Evolutionary conservation across 768 basidiomycete species (phyloP).

Genomic region (Russula virescens): DNA sequence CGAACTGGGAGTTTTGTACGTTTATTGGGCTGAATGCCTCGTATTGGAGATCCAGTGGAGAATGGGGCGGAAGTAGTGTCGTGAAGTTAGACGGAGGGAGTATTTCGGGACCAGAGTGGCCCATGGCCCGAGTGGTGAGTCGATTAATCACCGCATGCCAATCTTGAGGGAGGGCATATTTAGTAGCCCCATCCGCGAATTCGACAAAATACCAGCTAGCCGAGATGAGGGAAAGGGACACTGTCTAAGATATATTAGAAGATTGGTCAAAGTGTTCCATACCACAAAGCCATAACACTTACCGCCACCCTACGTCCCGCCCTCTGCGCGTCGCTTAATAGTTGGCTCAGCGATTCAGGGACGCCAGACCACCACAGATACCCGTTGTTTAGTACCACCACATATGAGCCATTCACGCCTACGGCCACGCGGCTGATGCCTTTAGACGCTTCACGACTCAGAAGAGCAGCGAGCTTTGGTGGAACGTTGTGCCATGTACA

Average conservation of each 20-base stretch:
- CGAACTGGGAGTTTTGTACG: no score
- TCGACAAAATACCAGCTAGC: conserved; percentile 12
- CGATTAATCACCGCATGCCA: conserved; percentile 1
- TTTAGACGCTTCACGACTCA: neutral
- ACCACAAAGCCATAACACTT: neutral
- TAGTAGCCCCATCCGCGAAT: conserved; percentile 2
- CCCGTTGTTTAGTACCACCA: conserved; percentile 8
- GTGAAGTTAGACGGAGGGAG: no score
- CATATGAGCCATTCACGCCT: conserved; percentile 7
- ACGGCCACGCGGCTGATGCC: conserved; percentile 16
- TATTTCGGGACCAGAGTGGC: no score
- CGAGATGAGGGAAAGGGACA: conserved; percentile 9
- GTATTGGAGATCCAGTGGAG: no score
- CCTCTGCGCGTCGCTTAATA: conserved; percentile 6
- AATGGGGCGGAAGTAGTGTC: no score
- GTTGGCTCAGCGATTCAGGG: neutral
- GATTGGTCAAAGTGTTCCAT: neutral
- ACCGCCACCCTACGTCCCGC: neutral
- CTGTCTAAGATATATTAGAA: neutral
- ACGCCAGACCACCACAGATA: conserved; percentile 8
- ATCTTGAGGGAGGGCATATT: neutral
- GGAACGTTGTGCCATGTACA: conserved; percentile 16
- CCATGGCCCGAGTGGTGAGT: neutral
- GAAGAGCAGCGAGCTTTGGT: neutral
- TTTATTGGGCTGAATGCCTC: no score